Base-by-base conservation (phyloP, 1,284 basidiomycete genomes). In the Fomitopsis schrenkii region DNA sequence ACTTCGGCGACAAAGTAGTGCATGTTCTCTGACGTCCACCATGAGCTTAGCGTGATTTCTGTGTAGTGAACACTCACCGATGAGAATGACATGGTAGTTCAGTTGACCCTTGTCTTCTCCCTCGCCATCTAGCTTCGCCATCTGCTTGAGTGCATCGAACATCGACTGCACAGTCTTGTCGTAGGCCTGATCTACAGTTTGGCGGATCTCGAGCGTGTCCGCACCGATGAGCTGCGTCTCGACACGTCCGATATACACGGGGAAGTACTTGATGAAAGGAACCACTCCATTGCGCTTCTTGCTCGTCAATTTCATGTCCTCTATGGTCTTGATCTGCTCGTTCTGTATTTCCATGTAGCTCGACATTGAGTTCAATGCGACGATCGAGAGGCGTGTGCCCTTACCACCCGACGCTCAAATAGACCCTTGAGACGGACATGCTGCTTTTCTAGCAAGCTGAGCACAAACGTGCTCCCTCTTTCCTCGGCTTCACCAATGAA, bases 41-140 rank as follows among this genome's bases (percentile, higher is more conserved):
- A n/a, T 50, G 22, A 50, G 48, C 12, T 28, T 30, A 4, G 30
- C 3, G 3, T n/a, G 26, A 50, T 50, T 15, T 7, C 1, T 9
- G 22, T 22, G 2, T 26, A 15, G 10, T 8, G 15, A 50, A 12
- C 7, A 80, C 90, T 69, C 67, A 95, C 95, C 95, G 63, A 98
- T 94, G 66, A 99, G 82, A 68, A 98, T 90, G 66, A 98, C 94
- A 71, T 97, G 93, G 70, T 96, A 97, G 73, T 98, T 98, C 59
- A 98, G 81, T 72, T 97, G 94, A 0, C 95, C 95, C 75, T 99
- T 99, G 75, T 97, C 97, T 69, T 97, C 95, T 0, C 86, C 89
- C 66, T 91, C 93, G 0, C 91, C 91, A 10, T 95, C 95, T 83
- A 98, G 91, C 66, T 97, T 70, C 5, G 95, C 95, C 84, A 98